These are phyloP conservation scores for Coemansia guatemalensis DNA, from an alignment of 192 early-diverging fungal genomes.

Conservation along the genomic window DNA sequence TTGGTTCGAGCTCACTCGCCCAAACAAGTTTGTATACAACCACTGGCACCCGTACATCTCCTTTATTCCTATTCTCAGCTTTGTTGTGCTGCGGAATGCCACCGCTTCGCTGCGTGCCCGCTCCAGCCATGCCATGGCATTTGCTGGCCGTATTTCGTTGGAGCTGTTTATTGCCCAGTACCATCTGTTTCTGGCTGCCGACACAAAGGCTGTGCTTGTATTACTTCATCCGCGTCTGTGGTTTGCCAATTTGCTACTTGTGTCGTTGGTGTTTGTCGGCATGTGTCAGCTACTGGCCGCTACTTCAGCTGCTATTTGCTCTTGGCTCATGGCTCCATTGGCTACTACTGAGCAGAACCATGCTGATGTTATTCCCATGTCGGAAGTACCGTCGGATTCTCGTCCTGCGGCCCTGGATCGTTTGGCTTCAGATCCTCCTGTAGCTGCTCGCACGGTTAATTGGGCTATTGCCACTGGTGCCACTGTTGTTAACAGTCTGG, in stretches of 20 bases:
- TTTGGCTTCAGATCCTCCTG: conserved; percentile 15
- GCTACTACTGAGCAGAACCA: neutral
- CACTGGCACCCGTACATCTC: conserved; percentile 65
- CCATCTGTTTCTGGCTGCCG: conserved; percentile 74
- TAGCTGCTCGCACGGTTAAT: neutral
- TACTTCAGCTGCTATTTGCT: conserved; percentile 43
- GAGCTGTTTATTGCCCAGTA: conserved; percentile 81
- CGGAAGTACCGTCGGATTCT: conserved; percentile 11
- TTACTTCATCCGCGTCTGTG: conserved; percentile 54
- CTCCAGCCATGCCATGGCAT: conserved; percentile 56
- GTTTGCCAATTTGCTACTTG: conserved; percentile 54
- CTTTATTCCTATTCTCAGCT: conserved; percentile 59
- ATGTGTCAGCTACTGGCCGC: conserved; percentile 52
- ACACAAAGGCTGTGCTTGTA: conserved; percentile 72
- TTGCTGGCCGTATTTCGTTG: conserved; percentile 63
- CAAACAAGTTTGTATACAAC: conserved; percentile 66
- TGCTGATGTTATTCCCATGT: conserved; percentile 19
- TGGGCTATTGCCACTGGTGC: neutral
- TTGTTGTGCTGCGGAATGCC: conserved; percentile 67
- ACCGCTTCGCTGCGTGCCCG: conserved; percentile 56
- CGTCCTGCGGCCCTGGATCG: conserved; percentile 29
- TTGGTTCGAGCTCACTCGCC: conserved; percentile 51
- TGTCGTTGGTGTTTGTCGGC: conserved; percentile 54
- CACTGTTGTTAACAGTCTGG: conserved; percentile 7
- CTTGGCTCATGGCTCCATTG: conserved; percentile 27